Conservation (phyloP, 2,329 filamentous ascomycete species). For the Coniochaeta ligniaria region DNA sequence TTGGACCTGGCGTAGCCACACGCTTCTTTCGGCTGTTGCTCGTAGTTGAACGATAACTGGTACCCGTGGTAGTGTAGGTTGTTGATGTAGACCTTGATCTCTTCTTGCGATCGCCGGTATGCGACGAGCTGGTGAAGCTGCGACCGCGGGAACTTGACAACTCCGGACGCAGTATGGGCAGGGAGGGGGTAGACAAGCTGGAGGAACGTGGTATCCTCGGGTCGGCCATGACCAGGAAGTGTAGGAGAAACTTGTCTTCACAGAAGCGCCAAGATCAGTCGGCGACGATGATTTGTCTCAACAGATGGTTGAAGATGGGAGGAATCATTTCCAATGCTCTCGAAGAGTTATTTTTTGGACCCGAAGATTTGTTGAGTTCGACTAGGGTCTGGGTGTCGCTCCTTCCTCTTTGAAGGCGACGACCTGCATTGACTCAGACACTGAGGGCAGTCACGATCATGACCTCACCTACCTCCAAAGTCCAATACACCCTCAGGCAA, state of each 20-base stretch:
- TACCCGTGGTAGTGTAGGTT: not conserved
- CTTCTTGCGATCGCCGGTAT: not conserved
- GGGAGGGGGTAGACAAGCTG: not conserved
- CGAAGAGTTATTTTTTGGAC: too few species aligned
- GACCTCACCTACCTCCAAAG: too few species aligned
- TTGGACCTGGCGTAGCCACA: constrained; percentile 11
- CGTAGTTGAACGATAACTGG: not conserved
- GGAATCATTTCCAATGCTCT: too few species aligned
- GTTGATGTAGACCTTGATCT: not conserved
- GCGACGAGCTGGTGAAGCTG: not conserved
- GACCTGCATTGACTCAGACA: too few species aligned
- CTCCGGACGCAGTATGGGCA: not conserved
- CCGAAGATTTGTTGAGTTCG: not conserved
- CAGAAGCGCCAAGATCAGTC: not conserved
- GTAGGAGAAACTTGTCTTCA: not conserved
- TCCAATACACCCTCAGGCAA: too few species aligned
- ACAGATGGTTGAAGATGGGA: not conserved
- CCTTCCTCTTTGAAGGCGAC: not conserved
- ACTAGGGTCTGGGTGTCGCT: not conserved
- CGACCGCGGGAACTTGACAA: not conserved
- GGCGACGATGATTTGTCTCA: not conserved
- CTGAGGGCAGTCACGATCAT: too few species aligned
- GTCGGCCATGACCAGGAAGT: not conserved
- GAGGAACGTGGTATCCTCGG: not conserved
- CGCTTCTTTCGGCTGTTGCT: not conserved